Percentiles rank a stretch among this genome's conserved stretches.
Evolutionary conservation across 768 basidiomycete species (phyloP).

Genomic region (Pisolithus albus): DNA sequence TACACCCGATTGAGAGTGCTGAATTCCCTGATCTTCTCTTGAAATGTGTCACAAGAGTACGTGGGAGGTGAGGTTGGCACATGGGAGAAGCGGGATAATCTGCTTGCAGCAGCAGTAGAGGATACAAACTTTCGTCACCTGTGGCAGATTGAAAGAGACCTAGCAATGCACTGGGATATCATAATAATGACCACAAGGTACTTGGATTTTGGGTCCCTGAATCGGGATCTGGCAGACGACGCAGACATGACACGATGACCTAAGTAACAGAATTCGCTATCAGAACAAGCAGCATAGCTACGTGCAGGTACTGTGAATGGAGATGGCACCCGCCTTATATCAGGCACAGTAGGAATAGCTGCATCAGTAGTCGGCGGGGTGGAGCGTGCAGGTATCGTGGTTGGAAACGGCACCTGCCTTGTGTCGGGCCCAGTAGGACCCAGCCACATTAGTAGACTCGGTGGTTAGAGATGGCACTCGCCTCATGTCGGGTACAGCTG

Average conservation of each 20-base stretch:
- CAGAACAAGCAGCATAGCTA: background rate
- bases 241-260: slow-evolving; percentile 25
- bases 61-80: slow-evolving; percentile 22
- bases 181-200: slow-evolving; percentile 32
- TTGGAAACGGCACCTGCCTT: no score
- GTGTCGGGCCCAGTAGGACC: no score
- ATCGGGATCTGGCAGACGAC: slow-evolving; percentile 31
- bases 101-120: slow-evolving; percentile 34
- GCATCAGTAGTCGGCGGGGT: no score
- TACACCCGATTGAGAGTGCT: slow-evolving; percentile 32
- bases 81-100: slow-evolving; percentile 19
- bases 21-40: slow-evolving; percentile 25
- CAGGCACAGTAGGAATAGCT: background rate
- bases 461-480: no score
- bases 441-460: no score
- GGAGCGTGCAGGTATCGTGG: no score
- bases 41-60: slow-evolving; percentile 15
- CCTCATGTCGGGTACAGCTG: background rate
- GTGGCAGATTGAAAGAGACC: slow-evolving; percentile 31
- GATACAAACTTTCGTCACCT: slow-evolving; percentile 34
- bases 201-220: slow-evolving; percentile 16
- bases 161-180: slow-evolving; percentile 26
- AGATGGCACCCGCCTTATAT: background rate
- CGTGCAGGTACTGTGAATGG: background rate
- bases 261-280: background rate